phyloP scores from a whole-genome alignment of 2,329 filamentous ascomycete genomes.

The Alternaria atra region DNA sequence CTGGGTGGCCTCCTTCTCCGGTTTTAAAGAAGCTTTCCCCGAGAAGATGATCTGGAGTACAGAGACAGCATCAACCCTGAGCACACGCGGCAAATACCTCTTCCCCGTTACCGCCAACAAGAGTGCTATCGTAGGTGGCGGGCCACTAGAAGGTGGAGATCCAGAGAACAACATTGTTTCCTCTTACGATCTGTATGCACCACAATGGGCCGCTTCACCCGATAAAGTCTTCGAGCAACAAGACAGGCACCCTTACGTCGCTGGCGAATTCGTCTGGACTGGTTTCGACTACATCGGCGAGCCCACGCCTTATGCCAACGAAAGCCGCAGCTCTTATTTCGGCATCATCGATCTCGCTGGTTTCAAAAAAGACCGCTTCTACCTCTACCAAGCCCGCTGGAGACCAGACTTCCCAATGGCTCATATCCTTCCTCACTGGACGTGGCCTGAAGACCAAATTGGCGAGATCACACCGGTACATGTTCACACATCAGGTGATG shows the following conservation, averaged over 20 bases:
- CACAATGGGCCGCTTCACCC: slow-evolving; percentile 58
- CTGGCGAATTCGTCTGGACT: slow-evolving; percentile 64
- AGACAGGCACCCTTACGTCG: slow-evolving; percentile 60
- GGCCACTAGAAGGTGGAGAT: slow-evolving; percentile 49
- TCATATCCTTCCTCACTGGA: slow-evolving; percentile 67
- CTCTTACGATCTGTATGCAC: slow-evolving; percentile 63
- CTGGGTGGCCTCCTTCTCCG: slow-evolving; percentile 54
- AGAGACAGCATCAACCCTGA: slow-evolving; percentile 54
- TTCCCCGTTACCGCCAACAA: slow-evolving; percentile 60
- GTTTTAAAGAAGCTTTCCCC: slow-evolving; percentile 58
- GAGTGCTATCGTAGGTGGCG: slow-evolving; percentile 51
- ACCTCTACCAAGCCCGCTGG: slow-evolving; percentile 65
- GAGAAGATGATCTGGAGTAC: slow-evolving; percentile 55
- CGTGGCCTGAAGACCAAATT: slow-evolving; percentile 57
- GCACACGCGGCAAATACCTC: slow-evolving; percentile 62
- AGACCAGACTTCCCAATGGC: slow-evolving; percentile 58
- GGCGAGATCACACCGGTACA: slow-evolving; percentile 63
- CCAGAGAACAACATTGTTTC: slow-evolving; percentile 52
- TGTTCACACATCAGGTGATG: slow-evolving; percentile 62
- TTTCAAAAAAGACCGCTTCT: slow-evolving; percentile 66
- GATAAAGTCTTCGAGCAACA: slow-evolving; percentile 64
- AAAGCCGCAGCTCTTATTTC: slow-evolving; percentile 62
- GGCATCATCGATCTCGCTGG: slow-evolving; percentile 67
- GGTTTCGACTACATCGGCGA: slow-evolving; percentile 63
- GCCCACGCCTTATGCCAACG: slow-evolving; percentile 60